Evolutionary conservation across 1,139 yeast species (phyloP), one percentile per base, ranked within the genome.

Genomic region (Diutina ranongensis): DNA sequence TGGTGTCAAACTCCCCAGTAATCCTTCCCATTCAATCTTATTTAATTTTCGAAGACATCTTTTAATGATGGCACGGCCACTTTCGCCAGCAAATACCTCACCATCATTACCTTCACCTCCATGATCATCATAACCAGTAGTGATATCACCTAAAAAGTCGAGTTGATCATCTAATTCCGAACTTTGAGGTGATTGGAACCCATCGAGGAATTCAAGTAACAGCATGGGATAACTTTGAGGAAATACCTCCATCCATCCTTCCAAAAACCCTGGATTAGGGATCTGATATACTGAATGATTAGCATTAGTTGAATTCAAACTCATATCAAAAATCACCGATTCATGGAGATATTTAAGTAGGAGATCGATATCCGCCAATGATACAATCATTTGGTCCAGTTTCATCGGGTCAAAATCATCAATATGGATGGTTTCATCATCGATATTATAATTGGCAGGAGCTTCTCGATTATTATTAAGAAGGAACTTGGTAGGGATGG

Each of bases 401-500:
- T 57, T 58, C 3, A 58, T 50, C 10, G 57, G 48, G 25, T 63
- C 71, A 41, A 64, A 57, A 46, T 68, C 72, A 44, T 59, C 59
- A 9, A 57, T 62, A 10, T 61, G 65, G 20, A 64, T 68, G 4
- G 63, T 68, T 31, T 65, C 70, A 13, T 62, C 65, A 45, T 65
- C 63, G 56, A 68, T 66, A 36, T 58, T 56, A 49, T 64, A 63
- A 47, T 57, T 64, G 8, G 48, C 31, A 9, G 49, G 42, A 49
- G 47, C 19, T 54, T 55, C 20, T 25, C 32, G 19, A 15, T 38
- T 31, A 48, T 65, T 69, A 32, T 65, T 62, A 44, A 67, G 53
- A 35, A 76, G 59, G 50, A 75, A 78, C 13, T 59, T 56, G 15
- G 65, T 63, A 0, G 89, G 88, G 13, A 82, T 75, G 0, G 83